Evolutionary conservation across 176 grass and related monocot genomes (phyloP).

Genomic region (Phyllostachys edulis): DNA sequence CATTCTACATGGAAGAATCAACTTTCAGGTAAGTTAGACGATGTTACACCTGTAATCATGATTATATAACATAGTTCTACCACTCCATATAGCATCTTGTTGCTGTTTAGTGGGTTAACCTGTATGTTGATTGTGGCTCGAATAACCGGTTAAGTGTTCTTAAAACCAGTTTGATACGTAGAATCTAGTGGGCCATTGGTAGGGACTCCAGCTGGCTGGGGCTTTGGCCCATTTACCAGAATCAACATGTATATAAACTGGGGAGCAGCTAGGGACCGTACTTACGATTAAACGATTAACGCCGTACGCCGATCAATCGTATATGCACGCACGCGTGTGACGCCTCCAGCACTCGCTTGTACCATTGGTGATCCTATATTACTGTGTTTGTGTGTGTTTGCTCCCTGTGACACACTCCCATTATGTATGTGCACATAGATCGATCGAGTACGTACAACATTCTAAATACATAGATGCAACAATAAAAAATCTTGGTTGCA

Average conservation of each 20-base stretch:
- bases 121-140: neutral
- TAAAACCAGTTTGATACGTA: neutral
- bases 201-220: neutral
- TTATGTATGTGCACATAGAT: no score
- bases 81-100: neutral
- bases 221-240: neutral
- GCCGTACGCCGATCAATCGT: no score
- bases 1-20: constrained; percentile 79
- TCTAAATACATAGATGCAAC: no score
- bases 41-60: constrained; percentile 12
- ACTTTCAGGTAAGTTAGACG: constrained; percentile 59
- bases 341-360: no score
- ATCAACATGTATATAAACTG: neutral
- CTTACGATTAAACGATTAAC: no score
- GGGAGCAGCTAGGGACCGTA: no score
- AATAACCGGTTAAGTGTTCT: neutral
- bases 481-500: no score
- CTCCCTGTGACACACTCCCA: no score
- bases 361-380: no score
- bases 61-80: neutral
- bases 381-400: no score
- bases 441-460: no score
- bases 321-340: no score
- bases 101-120: neutral
- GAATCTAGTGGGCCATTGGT: neutral